phyloP scores from a whole-genome alignment of 371 early-diverging fungal species.

The Mucor racemosus region DNA sequence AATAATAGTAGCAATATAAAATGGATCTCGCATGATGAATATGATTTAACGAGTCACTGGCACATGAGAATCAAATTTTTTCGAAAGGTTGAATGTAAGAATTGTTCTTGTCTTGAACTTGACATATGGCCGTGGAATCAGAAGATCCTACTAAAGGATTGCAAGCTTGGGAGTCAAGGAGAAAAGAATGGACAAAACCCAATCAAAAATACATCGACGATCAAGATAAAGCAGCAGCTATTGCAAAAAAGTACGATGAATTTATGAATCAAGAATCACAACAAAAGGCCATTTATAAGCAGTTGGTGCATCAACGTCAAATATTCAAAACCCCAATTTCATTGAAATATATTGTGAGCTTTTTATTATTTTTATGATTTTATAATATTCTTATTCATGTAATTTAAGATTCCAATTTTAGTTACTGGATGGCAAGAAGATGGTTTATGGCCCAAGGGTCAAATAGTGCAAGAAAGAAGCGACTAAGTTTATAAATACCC shows the following conservation, averaged over 20 bases:
- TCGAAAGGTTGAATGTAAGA: too few species aligned
- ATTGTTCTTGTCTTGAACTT: too few species aligned
- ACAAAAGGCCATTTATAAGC: conserved; percentile 19
- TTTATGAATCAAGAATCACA: conserved; percentile 8
- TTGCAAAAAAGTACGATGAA: neutral
- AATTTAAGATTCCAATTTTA: conserved; percentile 35
- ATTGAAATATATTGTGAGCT: conserved; percentile 26
- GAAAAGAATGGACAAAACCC: conserved; percentile 30
- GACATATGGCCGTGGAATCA: too few species aligned
- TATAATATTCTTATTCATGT: neutral
- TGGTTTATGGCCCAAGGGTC: conserved; percentile 50
- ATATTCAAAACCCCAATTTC: conserved; percentile 22
- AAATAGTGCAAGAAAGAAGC: conserved; percentile 27
- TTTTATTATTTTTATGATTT: neutral
- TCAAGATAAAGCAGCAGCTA: neutral
- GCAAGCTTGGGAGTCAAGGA: conserved; percentile 29
- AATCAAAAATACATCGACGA: conserved; percentile 6
- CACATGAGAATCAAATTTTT: too few species aligned
- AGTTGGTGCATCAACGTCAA: conserved; percentile 17
- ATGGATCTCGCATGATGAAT: too few species aligned
- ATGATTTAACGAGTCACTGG: too few species aligned
- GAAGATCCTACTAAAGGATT: conserved; percentile 12
- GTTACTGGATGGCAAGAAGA: conserved; percentile 47
- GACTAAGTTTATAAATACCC: conserved; percentile 25
- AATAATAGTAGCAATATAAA: too few species aligned